Evolutionary conservation across 177 flowering plant genomes (phyloP), one percentile per base, ranked within the genome.

Genomic region (Tripterygium wilfordii): DNA sequence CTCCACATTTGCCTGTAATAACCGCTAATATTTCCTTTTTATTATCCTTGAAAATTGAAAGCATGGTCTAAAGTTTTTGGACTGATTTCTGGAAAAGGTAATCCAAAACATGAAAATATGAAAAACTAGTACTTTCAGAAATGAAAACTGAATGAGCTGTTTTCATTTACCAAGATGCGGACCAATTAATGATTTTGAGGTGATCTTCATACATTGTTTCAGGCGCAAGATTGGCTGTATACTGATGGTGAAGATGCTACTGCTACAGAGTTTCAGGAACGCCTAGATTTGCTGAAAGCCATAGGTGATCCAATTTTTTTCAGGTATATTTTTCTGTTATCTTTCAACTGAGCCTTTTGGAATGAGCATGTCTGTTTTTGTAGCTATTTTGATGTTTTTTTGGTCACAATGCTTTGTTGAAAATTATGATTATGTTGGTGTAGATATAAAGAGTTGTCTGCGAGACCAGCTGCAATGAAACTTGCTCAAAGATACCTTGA

Each of bases 221-320:
- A 94, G 97, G 96, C 76, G 47, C 87, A 94, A 73, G 97, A 94
- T 5, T 94, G 99, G 99, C 78, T 94, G 21, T 94, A 94, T 46
- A 85, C 75, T 29, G 99, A 89, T 63, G 99, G 97, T 43, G 99
- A 94, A 69, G 92, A 94, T 81, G 99, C 97, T 45, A 60, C 73
- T 48, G 95, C 88, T 29, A 40, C 61, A 32, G 86, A 94, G 63
- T 89, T 94, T 67, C 61, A 85, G 62, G 71, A 81, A 38, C 82
- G 60, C 28, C 71, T 94, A 24, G 71, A 80, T 68, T 64, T 44
- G 40, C 56, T 94, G 39, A 94, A 83, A 69, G 72, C 83, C 53
- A 61, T 73, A 46, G 95, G 92, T 29, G 95, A 82, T 41, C 97
- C 99, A 45, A 79, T 94, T 52, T 94, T 90, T 71, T 82, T 86